Evolutionary conservation across 2,329 filamentous ascomycete genomes (phyloP).

Genomic region (Pseudogymnoascus pannorum): DNA sequence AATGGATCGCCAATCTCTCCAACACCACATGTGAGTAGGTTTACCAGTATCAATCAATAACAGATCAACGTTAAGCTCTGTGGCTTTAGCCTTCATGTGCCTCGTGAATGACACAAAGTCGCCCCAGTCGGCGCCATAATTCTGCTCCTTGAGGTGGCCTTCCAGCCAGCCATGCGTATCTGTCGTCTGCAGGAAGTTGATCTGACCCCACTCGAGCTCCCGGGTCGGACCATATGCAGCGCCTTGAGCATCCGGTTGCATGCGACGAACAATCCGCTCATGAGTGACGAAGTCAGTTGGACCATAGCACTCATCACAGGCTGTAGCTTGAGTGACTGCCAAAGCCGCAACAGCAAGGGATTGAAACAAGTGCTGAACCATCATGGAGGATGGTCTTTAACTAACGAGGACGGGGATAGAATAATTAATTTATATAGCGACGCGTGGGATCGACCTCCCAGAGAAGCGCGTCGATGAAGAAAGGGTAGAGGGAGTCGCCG

Average conservation of each 20-base stretch:
- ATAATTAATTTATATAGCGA: neutral
- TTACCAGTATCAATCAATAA: slow-evolving; percentile 75
- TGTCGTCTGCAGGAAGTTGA: slow-evolving; percentile 96
- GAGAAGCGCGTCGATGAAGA: neutral
- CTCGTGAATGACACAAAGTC: slow-evolving; percentile 92
- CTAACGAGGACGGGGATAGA: neutral
- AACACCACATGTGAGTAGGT: neutral
- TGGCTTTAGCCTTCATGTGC: slow-evolving; percentile 71
- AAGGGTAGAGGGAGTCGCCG: neutral
- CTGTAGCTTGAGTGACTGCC: slow-evolving; percentile 22
- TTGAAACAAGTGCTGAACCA: neutral
- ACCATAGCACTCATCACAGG: slow-evolving; percentile 38
- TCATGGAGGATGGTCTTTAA: neutral
- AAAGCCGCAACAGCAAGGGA: slow-evolving; percentile 13
- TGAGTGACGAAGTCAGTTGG: slow-evolving; percentile 36
- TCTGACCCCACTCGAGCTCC: slow-evolving; percentile 80
- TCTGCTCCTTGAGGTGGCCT: slow-evolving; percentile 85
- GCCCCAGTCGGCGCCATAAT: slow-evolving; percentile 95
- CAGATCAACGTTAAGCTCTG: slow-evolving; percentile 72
- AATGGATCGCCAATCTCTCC: neutral
- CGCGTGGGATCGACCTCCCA: neutral
- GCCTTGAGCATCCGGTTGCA: slow-evolving; percentile 39
- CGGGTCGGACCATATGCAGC: slow-evolving; percentile 46
- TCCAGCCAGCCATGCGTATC: slow-evolving; percentile 95
- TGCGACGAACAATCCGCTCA: slow-evolving; percentile 42